A percentile compares a stretch with the other conserved stretches of the same genome.
Evolutionary conservation across 805 yeast species (phyloP).

Genomic region (Myxozyma lipomycoides): DNA sequence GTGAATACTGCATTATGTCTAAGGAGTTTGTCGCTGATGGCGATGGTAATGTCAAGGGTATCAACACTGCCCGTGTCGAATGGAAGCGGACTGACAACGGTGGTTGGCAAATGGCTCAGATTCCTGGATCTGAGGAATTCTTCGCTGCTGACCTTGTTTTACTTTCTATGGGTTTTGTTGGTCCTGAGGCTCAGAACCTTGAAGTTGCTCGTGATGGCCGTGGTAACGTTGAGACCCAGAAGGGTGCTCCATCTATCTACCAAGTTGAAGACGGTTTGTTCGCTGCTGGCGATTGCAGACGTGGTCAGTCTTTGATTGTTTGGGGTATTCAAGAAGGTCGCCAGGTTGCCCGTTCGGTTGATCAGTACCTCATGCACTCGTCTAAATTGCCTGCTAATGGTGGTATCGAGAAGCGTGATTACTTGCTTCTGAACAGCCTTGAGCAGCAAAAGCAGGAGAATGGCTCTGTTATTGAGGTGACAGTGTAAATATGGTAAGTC

Average conservation of each 20-base stretch:
- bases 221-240: slow-evolving; percentile 66
- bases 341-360: slow-evolving; percentile 96
- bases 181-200: slow-evolving; percentile 84
- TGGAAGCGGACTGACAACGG: slow-evolving; percentile 95
- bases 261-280: slow-evolving; percentile 70
- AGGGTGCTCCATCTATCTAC: slow-evolving; percentile 60
- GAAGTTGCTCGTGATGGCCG: slow-evolving; percentile 65
- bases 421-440: slow-evolving; percentile 38
- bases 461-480: slow-evolving; percentile 14
- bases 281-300: slow-evolving; percentile 98
- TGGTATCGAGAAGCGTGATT: slow-evolving; percentile 81
- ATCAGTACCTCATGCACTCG: slow-evolving; percentile 67
- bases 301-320: slow-evolving; percentile 96
- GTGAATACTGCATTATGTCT: slow-evolving; percentile 92
- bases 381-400: slow-evolving; percentile 92
- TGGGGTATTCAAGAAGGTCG: slow-evolving; percentile 99
- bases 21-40: slow-evolving; percentile 95
- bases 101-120: slow-evolving; percentile 98
- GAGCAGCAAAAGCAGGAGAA: slow-evolving; percentile 11
- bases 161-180: slow-evolving; percentile 95
- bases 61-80: slow-evolving; percentile 94
- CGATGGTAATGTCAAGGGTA: slow-evolving; percentile 90
- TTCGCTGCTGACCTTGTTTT: slow-evolving; percentile 93
- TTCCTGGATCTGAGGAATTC: slow-evolving; percentile 89
- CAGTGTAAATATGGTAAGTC: slow-evolving; percentile 10